phyloP scores from a whole-genome alignment of 495 filamentous ascomycete species.

The Neurospora hispaniola region DNA sequence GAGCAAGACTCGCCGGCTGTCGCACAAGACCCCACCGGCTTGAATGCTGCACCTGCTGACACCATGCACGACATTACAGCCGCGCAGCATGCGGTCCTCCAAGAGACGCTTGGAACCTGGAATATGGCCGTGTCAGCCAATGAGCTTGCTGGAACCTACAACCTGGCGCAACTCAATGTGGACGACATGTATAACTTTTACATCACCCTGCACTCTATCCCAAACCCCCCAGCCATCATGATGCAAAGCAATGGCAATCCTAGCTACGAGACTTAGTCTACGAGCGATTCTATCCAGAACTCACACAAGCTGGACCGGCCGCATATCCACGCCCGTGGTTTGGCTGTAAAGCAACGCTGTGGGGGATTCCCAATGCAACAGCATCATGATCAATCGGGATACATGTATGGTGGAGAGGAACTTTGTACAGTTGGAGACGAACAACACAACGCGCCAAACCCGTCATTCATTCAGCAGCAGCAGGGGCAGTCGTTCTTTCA shows the following conservation, averaged over 20 bases:
- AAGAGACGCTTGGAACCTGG: no score
- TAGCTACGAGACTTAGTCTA: not conserved
- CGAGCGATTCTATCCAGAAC: not conserved
- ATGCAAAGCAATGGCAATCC: not conserved
- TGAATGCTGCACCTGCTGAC: not conserved
- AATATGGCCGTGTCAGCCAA: not conserved
- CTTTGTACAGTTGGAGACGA: not conserved
- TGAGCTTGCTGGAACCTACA: not conserved
- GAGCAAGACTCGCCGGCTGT: not conserved
- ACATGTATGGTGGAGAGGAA: not conserved
- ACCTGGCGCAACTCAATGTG: not conserved
- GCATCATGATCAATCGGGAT: not conserved
- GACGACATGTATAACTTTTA: not conserved
- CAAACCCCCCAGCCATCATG: not conserved
- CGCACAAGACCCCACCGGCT: not conserved
- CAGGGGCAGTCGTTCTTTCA: not conserved
- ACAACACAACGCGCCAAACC: not conserved
- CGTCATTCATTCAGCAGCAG: not conserved
- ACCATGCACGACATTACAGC: not conserved
- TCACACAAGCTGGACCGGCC: not conserved
- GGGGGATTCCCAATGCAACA: not conserved
- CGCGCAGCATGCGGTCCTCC: not conserved
- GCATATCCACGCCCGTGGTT: not conserved
- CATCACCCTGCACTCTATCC: not conserved
- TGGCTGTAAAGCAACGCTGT: not conserved